These are phyloP conservation scores for Cystobasidiopsis lactophilus DNA, from an alignment of 768 basidiomycete species.

Conservation along the genomic window DNA sequence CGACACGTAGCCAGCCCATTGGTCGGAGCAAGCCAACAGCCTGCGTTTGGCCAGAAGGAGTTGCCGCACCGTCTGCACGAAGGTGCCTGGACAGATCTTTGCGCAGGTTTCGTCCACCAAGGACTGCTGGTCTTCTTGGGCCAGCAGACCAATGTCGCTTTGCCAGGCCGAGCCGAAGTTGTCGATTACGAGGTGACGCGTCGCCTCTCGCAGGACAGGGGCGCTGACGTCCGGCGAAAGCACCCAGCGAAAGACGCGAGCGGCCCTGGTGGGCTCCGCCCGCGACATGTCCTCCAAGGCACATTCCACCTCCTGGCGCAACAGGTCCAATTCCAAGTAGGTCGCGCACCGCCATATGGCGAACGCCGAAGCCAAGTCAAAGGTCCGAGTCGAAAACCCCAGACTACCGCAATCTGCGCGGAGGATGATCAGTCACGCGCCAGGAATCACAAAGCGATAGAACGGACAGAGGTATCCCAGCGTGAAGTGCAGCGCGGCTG, in stretches of 20 bases:
- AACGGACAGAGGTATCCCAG: constrained; percentile 85
- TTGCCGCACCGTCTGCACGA: constrained; percentile 41
- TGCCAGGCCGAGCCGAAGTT: constrained; percentile 77
- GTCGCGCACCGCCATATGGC: constrained; percentile 61
- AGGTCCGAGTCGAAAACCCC: constrained; percentile 71
- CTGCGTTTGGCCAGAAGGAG: constrained; percentile 33
- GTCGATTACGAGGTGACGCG: constrained; percentile 51
- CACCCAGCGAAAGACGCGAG: constrained; percentile 65
- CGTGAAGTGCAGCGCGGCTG: constrained; percentile 72
- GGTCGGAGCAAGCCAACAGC: constrained; percentile 17
- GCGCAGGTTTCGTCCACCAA: constrained; percentile 54
- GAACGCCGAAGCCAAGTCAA: constrained; percentile 79
- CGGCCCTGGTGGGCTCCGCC: constrained; percentile 53
- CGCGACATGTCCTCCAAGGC: constrained; percentile 70
- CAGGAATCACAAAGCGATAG: too few species aligned
- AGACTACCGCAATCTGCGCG: constrained; percentile 91
- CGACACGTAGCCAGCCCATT: constrained; percentile 43
- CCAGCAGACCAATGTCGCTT: constrained; percentile 50
- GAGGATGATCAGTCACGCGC: too few species aligned
- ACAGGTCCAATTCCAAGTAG: constrained; percentile 51
- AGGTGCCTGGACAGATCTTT: constrained; percentile 42
- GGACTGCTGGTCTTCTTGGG: constrained; percentile 40
- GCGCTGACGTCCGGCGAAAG: constrained; percentile 55
- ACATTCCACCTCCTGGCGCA: constrained; percentile 59
- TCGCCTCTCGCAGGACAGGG: constrained; percentile 42